Evolutionary conservation across 108 stramenopile species (phyloP), one percentile per base, ranked within the genome.

Genomic region (Epipyxis sp.): DNA sequence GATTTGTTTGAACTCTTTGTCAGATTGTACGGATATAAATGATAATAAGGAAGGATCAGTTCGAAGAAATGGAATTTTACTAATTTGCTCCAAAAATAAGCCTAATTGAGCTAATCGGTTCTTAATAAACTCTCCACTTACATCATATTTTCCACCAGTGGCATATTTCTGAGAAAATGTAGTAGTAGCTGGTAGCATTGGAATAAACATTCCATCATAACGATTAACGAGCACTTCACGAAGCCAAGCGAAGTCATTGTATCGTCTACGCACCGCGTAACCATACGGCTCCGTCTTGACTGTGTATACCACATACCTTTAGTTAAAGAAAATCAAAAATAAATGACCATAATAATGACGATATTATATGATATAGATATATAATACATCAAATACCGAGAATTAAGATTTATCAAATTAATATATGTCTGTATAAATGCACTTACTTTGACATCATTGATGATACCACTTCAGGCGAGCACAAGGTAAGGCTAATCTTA

Each of bases 241-340:
- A 1, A 78, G 40, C 78, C 78, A 78, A 1, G 30, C 57, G 40
- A 78, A 78, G 65, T 78, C 61, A 1, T 30, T 78, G 62, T 78
- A 78, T 1, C 78, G 61, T 37, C 78, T 65, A 30, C 78, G 34
- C 32, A 78, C 78, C 1, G 46, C n/a, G 78, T 78, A 78, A 35
- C 59, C 61, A 50, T 39, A 59, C 3, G 78, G 78, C 50, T 78
- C 78, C 30, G 78, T 67, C 20, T 62, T 1, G 1, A 78, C 59
- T 44, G 65, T 40, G 62, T 78, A 78, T 10, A 41, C 65, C 1
- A 78, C 59, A 46, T 78, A 45, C 65, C 65, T 78, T 42, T 10
- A 13, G 41, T 50, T 59, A 20, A 58, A 40, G 40, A 10, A 2
- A 44, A 62, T 10, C 61, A 42, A 39, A 69, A 67, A 44, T 69